Evolutionary conservation across 164 flowering plant species (phyloP), one percentile per base, ranked within the genome.

Genomic region (Liriodendron chinense): DNA sequence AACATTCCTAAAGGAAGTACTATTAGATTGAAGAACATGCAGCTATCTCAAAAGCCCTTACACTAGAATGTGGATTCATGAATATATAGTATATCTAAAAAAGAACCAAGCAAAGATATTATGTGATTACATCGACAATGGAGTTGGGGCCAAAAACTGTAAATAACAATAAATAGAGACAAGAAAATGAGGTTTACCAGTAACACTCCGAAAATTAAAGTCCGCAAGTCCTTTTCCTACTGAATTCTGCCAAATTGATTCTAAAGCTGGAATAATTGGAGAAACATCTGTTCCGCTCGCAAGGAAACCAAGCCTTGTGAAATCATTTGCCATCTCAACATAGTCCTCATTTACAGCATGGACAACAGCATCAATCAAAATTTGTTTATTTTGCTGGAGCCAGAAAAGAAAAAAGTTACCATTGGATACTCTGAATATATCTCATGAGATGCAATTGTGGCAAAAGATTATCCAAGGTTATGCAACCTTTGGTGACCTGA

Each of bases 261-360:
- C 98, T 70, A 96, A 80, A 68, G 98, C 98, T 62, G 98, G 99
- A 79, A 96, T 73, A 65, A 96, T 93, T 21, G 99, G 99, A 73
- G 97, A 68, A 21, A 96, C 99, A 81, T 96, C 97, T 69, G 97
- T 96, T 74, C 96, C 99, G 77, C 88, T 92, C 28, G 98, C 94
- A 74, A 96, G 87, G 79, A 96, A 96, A 69, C 99, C 98, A 78
- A 96, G 98, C 87, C 98, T 88, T 69, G 99, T 96, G 85, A 96
- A 93, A 83, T 96, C 99, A 84, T 93, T 93, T 72, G 99, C 99
- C 99, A 96, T 96, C 87, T 96, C 99, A 79, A 56, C 86, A 83
- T 96, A 96, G 78, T 96, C 99, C 83, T 96, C 99, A 82, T 96
- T 96, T 25, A 96, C 99, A 82, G 99, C 99, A 87, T 96, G 99